Evolutionary conservation across 2,329 filamentous ascomycete genomes (phyloP).

Genomic region (Tolypocladium amazonense): DNA sequence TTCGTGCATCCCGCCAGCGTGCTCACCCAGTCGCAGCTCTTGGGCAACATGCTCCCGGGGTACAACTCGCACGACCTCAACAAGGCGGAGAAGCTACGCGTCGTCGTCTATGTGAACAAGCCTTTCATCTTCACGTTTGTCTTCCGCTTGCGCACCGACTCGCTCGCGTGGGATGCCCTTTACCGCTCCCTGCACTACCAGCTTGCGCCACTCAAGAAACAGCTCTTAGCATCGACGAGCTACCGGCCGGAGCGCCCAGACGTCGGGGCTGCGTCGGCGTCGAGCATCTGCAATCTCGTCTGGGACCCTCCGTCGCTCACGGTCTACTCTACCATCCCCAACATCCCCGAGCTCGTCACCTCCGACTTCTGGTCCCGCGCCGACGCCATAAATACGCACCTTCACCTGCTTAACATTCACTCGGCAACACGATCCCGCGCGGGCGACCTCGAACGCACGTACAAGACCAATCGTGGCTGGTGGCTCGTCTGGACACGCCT

Average conservation of each 20-base stretch:
- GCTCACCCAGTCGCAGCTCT: constrained; percentile 21
- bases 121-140: constrained; percentile 73
- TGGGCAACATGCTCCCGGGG: constrained; percentile 20
- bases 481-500: constrained; percentile 60
- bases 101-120: constrained; percentile 61
- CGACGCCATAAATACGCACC: constrained; percentile 55
- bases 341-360: constrained; percentile 41
- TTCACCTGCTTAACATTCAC: constrained; percentile 50
- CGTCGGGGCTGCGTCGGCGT: not conserved
- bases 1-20: constrained; percentile 25
- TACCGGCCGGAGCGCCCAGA: constrained; percentile 39
- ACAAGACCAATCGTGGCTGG: constrained; percentile 57
- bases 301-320: constrained; percentile 49
- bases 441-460: constrained; percentile 47
- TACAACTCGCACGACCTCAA: constrained; percentile 36
- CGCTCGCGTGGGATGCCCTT: constrained; percentile 42
- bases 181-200: constrained; percentile 53
- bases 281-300: constrained; percentile 46
- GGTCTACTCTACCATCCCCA: constrained; percentile 54
- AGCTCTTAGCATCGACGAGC: constrained; percentile 43
- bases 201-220: constrained; percentile 45
- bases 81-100: constrained; percentile 48
- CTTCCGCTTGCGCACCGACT: constrained; percentile 48
- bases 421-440: constrained; percentile 27
- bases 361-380: constrained; percentile 41